phyloP scores from a whole-genome alignment of 2,329 filamentous ascomycete species.

The Didymella exigua region DNA sequence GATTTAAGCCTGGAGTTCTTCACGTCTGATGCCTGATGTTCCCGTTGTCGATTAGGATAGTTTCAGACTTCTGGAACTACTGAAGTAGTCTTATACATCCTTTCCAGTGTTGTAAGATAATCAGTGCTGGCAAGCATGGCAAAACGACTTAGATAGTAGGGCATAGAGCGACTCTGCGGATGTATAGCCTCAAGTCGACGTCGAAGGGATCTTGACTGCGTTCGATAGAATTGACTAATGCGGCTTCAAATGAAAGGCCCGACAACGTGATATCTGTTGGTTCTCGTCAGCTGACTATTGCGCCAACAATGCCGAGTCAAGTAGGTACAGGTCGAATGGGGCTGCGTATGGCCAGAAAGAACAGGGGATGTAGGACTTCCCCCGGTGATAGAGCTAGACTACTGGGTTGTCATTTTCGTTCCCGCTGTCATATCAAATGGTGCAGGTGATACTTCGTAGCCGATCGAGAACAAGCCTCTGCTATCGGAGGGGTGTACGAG shows the following conservation, averaged over 20 bases:
- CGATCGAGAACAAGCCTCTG: background rate
- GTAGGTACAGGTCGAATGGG: background rate
- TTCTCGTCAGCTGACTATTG: background rate
- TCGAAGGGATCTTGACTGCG: background rate
- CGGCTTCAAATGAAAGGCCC: background rate
- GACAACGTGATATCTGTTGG: background rate
- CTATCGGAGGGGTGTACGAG: background rate
- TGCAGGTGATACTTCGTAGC: background rate
- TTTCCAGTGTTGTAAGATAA: no score
- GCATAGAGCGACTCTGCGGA: background rate
- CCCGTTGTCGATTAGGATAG: no score
- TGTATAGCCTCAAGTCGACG: background rate
- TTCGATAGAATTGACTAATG: background rate
- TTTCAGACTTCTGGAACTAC: no score
- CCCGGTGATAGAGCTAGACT: background rate
- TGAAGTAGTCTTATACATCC: no score
- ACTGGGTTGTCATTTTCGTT: conserved; percentile 3
- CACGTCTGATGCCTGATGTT: no score
- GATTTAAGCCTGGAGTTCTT: no score
- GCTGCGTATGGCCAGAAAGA: conserved; percentile 10
- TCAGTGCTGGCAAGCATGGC: no score
- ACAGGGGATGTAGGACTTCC: conserved; percentile 5
- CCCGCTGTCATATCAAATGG: conserved; percentile 9
- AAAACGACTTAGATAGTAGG: no score
- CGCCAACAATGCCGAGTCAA: conserved; percentile 6